Conservation (phyloP, 805 yeast genomes). For the Suhomyces faveliae region DNA sequence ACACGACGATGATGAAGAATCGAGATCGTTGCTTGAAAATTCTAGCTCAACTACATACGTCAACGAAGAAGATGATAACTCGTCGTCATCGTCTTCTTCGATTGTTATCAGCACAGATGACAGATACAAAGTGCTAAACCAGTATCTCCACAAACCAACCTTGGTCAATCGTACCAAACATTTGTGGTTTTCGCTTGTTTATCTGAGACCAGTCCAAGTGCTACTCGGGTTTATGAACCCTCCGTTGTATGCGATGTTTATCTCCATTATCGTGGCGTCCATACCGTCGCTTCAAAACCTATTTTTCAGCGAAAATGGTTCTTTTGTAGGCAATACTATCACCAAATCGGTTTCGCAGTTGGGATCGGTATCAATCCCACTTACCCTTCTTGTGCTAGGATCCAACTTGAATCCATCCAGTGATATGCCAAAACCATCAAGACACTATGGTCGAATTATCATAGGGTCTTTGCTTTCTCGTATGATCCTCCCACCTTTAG, state of each 20-base stretch:
- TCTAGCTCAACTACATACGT: background rate
- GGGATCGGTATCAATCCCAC: slow-evolving; percentile 75
- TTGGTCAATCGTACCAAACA: background rate
- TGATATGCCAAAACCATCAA: slow-evolving; percentile 66
- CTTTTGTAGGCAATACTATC: slow-evolving; percentile 65
- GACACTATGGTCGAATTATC: slow-evolving; percentile 60
- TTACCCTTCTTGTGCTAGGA: slow-evolving; percentile 72
- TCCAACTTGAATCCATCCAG: slow-evolving; percentile 70
- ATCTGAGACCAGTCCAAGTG: slow-evolving; percentile 10
- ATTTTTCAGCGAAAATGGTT: slow-evolving; percentile 53
- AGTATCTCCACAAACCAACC: slow-evolving; percentile 2
- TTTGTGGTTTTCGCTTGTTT: background rate
- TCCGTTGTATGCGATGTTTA: slow-evolving; percentile 76
- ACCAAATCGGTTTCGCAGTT: slow-evolving; percentile 61
- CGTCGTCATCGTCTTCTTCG: background rate
- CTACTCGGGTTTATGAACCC: slow-evolving; percentile 64
- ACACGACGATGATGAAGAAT: slow-evolving; percentile 7
- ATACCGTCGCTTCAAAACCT: slow-evolving; percentile 54
- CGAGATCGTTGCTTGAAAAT: slow-evolving; percentile 14
- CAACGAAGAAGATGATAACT: background rate
- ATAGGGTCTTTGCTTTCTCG: slow-evolving; percentile 70
- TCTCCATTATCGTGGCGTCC: slow-evolving; percentile 68
- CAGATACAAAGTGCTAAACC: slow-evolving; percentile 1
- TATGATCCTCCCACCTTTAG: slow-evolving; percentile 72
- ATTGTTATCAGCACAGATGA: background rate